Percentiles rank a stretch among this genome's conserved stretches.
phyloP scores from a whole-genome alignment of 352 stramenopile species.

The Phytophthora pini region DNA sequence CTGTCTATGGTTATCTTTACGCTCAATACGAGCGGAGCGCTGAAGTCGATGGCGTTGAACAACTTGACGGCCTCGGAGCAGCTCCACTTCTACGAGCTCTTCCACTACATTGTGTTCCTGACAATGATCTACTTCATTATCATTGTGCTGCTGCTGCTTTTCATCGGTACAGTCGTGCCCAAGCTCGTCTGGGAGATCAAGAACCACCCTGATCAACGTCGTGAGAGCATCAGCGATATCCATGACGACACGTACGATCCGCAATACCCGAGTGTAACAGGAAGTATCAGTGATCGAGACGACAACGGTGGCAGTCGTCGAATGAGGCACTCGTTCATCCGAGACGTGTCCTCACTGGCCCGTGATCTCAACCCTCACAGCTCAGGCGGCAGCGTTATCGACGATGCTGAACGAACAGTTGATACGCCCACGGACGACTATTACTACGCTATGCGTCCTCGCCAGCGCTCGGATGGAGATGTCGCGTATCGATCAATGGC shows the following conservation, averaged over 20 bases:
- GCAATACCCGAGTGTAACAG: conserved; percentile 16
- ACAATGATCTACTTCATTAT: conserved; percentile 91
- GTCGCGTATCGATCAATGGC: conserved; percentile 28
- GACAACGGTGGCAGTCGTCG: conserved; percentile 28
- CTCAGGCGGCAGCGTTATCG: conserved; percentile 16
- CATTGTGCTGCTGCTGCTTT: conserved; percentile 85
- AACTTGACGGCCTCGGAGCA: conserved; percentile 61
- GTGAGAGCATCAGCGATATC: conserved; percentile 37
- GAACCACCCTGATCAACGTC: conserved; percentile 30
- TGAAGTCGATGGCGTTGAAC: conserved; percentile 58
- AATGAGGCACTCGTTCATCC: conserved; percentile 42
- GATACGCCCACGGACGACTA: conserved; percentile 35
- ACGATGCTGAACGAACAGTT: conserved; percentile 28
- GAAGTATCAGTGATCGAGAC: conserved; percentile 33
- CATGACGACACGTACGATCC: conserved; percentile 35
- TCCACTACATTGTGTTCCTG: conserved; percentile 91
- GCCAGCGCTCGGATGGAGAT: conserved; percentile 16
- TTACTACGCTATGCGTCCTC: conserved; percentile 26
- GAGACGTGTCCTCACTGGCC: conserved; percentile 24
- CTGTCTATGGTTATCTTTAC: conserved; percentile 91
- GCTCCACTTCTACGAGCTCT: conserved; percentile 91
- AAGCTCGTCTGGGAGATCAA: conserved; percentile 78
- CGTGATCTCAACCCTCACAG: conserved; percentile 29
- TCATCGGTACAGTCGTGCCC: conserved; percentile 85
- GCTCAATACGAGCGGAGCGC: conserved; percentile 81